Base-by-base conservation (phyloP, 805 yeast genomes). In the Starmerella scarabaei region DNA sequence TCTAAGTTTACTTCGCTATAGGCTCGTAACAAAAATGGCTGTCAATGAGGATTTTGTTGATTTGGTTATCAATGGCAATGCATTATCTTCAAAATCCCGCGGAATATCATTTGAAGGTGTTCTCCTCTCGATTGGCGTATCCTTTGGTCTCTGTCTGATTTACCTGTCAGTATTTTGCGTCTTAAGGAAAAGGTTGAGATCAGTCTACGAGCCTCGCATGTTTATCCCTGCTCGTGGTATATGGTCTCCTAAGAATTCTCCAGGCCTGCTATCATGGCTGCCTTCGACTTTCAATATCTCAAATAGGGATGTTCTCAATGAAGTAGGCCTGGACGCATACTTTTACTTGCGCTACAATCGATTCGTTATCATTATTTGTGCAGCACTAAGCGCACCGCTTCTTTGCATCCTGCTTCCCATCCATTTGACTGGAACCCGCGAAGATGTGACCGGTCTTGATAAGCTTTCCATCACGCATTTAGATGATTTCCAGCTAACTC, bases 301-400 rank as follows among this genome's bases (percentile, higher is more conserved):
- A 1, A 60, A 72, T 4, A 61, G 64, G 7, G 59, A 62, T 21
- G 76, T 72, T 49, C 53, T 66, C 21, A 57, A 63, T 1, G 31
- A 41, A 5, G 59, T 69, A 44, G 93, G 94, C 0, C 54, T 81
- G 6, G 94, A 84, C 56, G 75, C 85, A 0, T 82, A 78, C 54
- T 76, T 78, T 52, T 77, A 81, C 47, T 51, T 82, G 2, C 57
- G 94, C 36, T 82, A 70, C 50, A 52, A 83, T 34, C 56, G 63
- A 36, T 59, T 77, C 4, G 52, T 80, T 9, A 52, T 73, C 24
- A 44, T 68, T 2, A 63, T 77, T 34, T 78, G 77, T 51, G 49
- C 62, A 1, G 65, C 68, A 0, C 55, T 78, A 18, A 76, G 82
- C 0, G 37, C 69, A 0, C 43, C 78, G 9, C 71, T 74, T 40